Conservation (phyloP, 768 basidiomycete species). For the Tulasnella sp. region DNA sequence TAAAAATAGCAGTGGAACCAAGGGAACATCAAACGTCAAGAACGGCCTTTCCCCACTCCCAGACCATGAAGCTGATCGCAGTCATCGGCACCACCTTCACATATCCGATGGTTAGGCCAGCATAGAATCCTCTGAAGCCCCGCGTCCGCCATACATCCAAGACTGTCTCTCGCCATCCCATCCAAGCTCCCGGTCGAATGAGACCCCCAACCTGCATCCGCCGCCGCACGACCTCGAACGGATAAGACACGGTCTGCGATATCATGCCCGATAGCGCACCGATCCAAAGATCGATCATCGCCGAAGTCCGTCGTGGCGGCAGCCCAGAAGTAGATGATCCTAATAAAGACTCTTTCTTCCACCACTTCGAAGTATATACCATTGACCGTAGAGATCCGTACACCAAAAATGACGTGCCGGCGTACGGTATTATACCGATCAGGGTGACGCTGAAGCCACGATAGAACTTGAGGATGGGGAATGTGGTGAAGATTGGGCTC, state of each 20-base stretch:
- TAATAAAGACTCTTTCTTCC: neutral
- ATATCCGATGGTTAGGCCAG: slow-evolving; percentile 85
- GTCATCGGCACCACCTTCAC: slow-evolving; percentile 95
- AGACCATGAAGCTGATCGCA: slow-evolving; percentile 82
- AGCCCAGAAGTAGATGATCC: slow-evolving; percentile 22
- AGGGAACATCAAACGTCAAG: slow-evolving; percentile 26
- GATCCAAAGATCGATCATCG: slow-evolving; percentile 59
- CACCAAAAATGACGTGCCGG: slow-evolving; percentile 86
- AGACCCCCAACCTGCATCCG: slow-evolving; percentile 94
- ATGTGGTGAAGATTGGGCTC: slow-evolving; percentile 38
- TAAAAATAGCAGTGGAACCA: no score
- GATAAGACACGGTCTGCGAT: slow-evolving; percentile 85
- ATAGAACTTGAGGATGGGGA: slow-evolving; percentile 83
- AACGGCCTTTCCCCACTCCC: slow-evolving; percentile 66
- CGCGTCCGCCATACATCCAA: slow-evolving; percentile 46
- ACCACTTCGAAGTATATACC: slow-evolving; percentile 29
- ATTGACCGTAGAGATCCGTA: slow-evolving; percentile 52
- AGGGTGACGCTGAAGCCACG: slow-evolving; percentile 94
- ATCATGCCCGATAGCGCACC: slow-evolving; percentile 79
- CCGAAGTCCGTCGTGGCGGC: slow-evolving; percentile 25
- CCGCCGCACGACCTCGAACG: slow-evolving; percentile 84
- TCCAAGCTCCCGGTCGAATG: slow-evolving; percentile 60
- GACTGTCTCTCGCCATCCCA: slow-evolving; percentile 74
- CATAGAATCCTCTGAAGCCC: slow-evolving; percentile 85
- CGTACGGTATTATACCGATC: slow-evolving; percentile 88